Conservation (phyloP, 1,139 yeast genomes). For the Pichia norvegensis region DNA sequence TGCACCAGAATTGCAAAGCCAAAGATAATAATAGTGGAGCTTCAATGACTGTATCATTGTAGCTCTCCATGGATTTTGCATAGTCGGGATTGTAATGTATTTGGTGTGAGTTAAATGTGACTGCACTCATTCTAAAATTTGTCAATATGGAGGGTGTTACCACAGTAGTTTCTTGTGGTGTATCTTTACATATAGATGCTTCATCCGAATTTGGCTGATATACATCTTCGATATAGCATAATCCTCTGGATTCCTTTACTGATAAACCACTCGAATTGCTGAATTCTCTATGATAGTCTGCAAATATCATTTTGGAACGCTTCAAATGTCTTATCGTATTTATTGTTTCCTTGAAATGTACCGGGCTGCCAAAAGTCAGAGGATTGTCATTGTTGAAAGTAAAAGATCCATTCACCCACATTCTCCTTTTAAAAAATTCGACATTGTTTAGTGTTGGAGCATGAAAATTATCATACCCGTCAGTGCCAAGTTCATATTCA, state of each 20-base stretch:
- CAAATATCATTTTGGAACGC: slow-evolving; percentile 16
- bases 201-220: slow-evolving; percentile 11
- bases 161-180: slow-evolving; percentile 1
- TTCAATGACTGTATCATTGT: slow-evolving; percentile 59
- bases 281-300: slow-evolving; percentile 23
- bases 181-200: neutral
- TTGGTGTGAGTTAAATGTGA: slow-evolving; percentile 74
- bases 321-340: slow-evolving; percentile 15
- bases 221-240: slow-evolving; percentile 29
- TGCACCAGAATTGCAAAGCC: slow-evolving; percentile 43
- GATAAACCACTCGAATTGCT: slow-evolving; percentile 14
- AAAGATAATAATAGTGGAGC: slow-evolving; percentile 74
- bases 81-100: slow-evolving; percentile 66
- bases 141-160: slow-evolving; percentile 22
- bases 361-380: slow-evolving; percentile 30
- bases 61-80: slow-evolving; percentile 45
- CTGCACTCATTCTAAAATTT: slow-evolving; percentile 53
- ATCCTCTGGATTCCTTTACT: slow-evolving; percentile 29
- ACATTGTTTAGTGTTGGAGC: slow-evolving; percentile 40
- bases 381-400: slow-evolving; percentile 31
- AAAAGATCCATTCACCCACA: slow-evolving; percentile 77
- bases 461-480: slow-evolving; percentile 80
- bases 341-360: slow-evolving; percentile 40
- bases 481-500: slow-evolving; percentile 47
- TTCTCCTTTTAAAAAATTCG: slow-evolving; percentile 45